phyloP scores from a whole-genome alignment of 2,329 filamentous ascomycete genomes.

The Xylaria sp. region DNA sequence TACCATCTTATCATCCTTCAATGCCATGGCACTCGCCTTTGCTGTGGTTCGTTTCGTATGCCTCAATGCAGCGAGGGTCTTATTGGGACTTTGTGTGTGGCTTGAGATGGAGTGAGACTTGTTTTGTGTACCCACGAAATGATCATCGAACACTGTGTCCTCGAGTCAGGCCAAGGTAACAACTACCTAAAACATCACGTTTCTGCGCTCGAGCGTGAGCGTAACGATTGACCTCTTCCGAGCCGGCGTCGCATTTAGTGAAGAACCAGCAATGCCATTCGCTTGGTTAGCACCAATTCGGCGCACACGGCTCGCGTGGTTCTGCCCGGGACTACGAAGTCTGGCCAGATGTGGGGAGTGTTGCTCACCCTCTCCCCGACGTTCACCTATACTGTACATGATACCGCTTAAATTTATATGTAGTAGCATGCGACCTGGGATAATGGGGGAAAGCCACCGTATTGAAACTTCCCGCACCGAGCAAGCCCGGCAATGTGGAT shows the following conservation, averaged over 20 bases:
- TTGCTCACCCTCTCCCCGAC: neutral
- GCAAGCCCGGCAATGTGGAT: conserved; percentile 25
- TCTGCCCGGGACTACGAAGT: conserved; percentile 7
- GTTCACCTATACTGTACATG: conserved; percentile 8
- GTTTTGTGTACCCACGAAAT: neutral
- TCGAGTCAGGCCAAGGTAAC: conserved; percentile 12
- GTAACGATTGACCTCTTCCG: neutral
- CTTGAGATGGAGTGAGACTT: conserved; percentile 21
- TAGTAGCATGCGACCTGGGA: conserved; percentile 9
- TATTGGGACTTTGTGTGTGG: conserved; percentile 17
- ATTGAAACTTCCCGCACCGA: conserved; percentile 1
- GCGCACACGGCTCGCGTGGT: conserved; percentile 13
- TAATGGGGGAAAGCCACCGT: conserved; percentile 2
- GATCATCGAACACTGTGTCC: conserved; percentile 9
- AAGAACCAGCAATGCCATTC: conserved; percentile 4
- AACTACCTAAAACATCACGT: neutral
- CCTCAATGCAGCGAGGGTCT: conserved; percentile 7
- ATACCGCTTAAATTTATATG: conserved; percentile 19
- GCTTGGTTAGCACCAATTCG: neutral
- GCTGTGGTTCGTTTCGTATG: conserved; percentile 12
- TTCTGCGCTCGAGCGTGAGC: conserved; percentile 10
- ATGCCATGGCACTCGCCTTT: neutral
- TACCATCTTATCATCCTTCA: conserved; percentile 7
- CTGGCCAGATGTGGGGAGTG: conserved; percentile 16
- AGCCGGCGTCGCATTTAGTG: conserved; percentile 20